Conservation (phyloP, 305 asterid genomes). For the Rubia tinctorum region DNA sequence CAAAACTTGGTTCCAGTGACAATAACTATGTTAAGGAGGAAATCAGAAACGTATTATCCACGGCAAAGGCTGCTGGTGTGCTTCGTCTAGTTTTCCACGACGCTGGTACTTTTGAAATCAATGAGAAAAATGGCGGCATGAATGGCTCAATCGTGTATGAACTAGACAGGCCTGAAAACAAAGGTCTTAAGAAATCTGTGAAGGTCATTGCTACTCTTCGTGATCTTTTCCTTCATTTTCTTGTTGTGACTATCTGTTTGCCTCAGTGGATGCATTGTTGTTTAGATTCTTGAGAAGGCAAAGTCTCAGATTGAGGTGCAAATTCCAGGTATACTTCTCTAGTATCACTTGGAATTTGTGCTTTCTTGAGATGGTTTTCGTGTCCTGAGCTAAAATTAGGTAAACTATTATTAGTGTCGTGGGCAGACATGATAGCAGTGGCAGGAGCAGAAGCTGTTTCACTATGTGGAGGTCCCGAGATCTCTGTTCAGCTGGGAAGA, state of each 20-base stretch:
- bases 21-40: conserved; percentile 50
- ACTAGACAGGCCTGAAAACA: conserved; percentile 84
- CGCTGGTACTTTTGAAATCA: conserved; percentile 85
- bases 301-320: conserved; percentile 58
- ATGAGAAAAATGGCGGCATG: conserved; percentile 78
- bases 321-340: conserved; percentile 44
- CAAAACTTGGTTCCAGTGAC: conserved; percentile 37
- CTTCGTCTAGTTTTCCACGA: conserved; percentile 94
- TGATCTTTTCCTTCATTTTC: conserved; percentile 12
- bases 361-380: conserved; percentile 9
- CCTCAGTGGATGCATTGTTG: conserved; percentile 44
- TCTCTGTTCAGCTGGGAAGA: conserved; percentile 72
- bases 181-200: conserved; percentile 69
- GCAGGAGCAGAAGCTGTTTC: conserved; percentile 92
- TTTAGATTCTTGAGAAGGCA: conserved; percentile 72
- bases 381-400: conserved; percentile 29
- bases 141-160: conserved; percentile 86
- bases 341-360: background rate
- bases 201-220: conserved; percentile 46
- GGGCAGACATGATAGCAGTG: conserved; percentile 91
- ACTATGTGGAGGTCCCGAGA: conserved; percentile 85
- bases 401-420: conserved; percentile 51
- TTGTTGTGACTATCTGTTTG: background rate
- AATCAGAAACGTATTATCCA: conserved; percentile 61
- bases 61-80: conserved; percentile 77